A percentile compares a stretch with the other conserved stretches of the same genome.
Conservation (phyloP, 345 rosid species). For the Acer negundo region DNA sequence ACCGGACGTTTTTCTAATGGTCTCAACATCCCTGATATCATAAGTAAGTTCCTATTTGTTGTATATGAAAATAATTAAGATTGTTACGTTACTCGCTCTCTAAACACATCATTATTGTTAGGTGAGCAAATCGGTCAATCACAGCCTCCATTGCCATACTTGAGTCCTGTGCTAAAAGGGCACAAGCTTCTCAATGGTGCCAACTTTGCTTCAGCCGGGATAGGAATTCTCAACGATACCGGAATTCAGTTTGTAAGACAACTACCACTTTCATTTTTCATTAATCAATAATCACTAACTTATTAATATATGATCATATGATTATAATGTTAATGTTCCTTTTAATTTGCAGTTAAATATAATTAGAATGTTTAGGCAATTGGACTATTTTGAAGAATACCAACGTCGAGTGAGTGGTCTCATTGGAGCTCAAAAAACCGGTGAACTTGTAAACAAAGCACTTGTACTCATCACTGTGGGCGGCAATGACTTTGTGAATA, state of each 20-base stretch:
- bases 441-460: slow-evolving; percentile 48
- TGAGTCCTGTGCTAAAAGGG: slow-evolving; percentile 65
- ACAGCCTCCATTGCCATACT: slow-evolving; percentile 61
- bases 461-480: slow-evolving; percentile 68
- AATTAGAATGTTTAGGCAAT: slow-evolving; percentile 58
- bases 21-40: slow-evolving; percentile 63
- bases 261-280: neutral
- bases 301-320: neutral
- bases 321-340: neutral
- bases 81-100: neutral
- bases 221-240: slow-evolving; percentile 67
- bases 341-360: slow-evolving; percentile 63
- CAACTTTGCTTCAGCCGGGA: slow-evolving; percentile 89
- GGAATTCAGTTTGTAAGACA: slow-evolving; percentile 57
- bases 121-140: slow-evolving; percentile 57
- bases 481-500: slow-evolving; percentile 83
- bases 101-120: slow-evolving; percentile 11
- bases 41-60: slow-evolving; percentile 34
- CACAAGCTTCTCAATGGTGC: slow-evolving; percentile 63
- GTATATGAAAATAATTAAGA: too few species aligned
- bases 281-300: neutral
- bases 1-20: slow-evolving; percentile 82
- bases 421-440: slow-evolving; percentile 43
- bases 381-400: slow-evolving; percentile 58
- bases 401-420: slow-evolving; percentile 55